Base-by-base conservation (phyloP, 768 basidiomycete genomes). In the Suillus brevipes region DNA sequence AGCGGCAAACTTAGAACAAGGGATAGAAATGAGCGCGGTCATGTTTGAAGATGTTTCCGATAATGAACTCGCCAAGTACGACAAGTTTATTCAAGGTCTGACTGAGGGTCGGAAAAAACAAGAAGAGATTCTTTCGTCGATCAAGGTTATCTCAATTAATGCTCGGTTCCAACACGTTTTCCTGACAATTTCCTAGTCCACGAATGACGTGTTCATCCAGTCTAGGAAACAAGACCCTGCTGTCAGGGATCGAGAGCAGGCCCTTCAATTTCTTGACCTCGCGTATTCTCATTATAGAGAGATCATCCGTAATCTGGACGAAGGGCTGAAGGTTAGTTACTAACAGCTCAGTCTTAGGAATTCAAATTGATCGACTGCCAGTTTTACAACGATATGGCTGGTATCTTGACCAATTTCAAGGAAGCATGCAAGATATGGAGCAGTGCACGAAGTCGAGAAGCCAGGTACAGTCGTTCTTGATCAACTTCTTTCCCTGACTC, bases 361-460 rank as follows among this genome's bases (percentile, higher is more conserved):
- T 47, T 16, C 6, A 20, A 42, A 0, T 10, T 64, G 0, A 64
- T 43, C 62, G 0, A 42, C 8, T 47, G 45, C n/a, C 66, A 95
- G 91, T 99, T 98, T 72, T 97, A 99, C 74, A 95, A 94, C 66
- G 91, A 93, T 70, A 84, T 99, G 62, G 83, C 86, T 3, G 84
- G 81, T 13, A 86, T 96, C 53, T 75, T 97, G 1, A 78, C 82
- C 7, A 84, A 89, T 66, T 92, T 94, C 80, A 90, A 87, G 73
- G 89, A 90, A 61, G 82, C 82, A 3, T 95, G 92, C 73, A 85
- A 85, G 69, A 81, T 82, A 5, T 97, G 94, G 91, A 87, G 87
- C 57, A 83, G 85, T 52, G 79, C 82, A 20, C 82, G 96, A 49
- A 85, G 88, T 65, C 84, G 88, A 58, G 93, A 96, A 74, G 82